These are phyloP conservation scores for Trichoderma atroviride DNA, from an alignment of 2,329 filamentous ascomycete species.

Conservation along the genomic window DNA sequence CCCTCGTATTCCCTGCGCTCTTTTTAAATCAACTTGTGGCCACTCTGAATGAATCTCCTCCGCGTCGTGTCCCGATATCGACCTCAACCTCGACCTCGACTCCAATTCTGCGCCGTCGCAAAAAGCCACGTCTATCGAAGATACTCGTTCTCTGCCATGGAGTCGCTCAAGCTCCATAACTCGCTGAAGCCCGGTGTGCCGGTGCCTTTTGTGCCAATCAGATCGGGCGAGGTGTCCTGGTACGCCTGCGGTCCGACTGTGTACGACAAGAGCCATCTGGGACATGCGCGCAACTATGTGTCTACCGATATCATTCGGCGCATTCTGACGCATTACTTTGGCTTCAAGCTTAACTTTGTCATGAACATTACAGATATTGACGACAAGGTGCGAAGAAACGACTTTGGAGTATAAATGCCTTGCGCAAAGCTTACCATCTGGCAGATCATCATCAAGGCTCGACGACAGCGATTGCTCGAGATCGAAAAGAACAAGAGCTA, in stretches of 20 bases:
- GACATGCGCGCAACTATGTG: constrained; percentile 88
- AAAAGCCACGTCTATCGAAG: constrained; percentile 37
- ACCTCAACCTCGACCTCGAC: constrained; percentile 36
- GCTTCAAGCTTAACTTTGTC: constrained; percentile 80
- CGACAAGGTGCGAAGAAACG: constrained; percentile 58
- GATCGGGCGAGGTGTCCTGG: constrained; percentile 75
- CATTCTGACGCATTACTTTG: constrained; percentile 81
- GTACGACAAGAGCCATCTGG: constrained; percentile 79
- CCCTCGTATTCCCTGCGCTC: constrained; percentile 8
- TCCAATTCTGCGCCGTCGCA: constrained; percentile 36
- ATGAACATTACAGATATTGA: constrained; percentile 93
- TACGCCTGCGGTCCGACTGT: constrained; percentile 89
- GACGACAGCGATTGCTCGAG: constrained; percentile 80
- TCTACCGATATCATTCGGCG: constrained; percentile 85
- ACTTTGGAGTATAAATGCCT: not conserved
- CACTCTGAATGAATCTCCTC: constrained; percentile 43
- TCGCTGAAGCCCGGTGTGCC: constrained; percentile 73
- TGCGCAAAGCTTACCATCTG: not conserved
- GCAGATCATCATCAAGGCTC: constrained; percentile 62
- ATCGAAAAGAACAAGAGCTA: constrained; percentile 73
- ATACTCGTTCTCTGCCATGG: constrained; percentile 49
- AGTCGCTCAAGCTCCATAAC: constrained; percentile 74
- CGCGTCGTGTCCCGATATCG: constrained; percentile 38
- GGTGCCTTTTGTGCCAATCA: constrained; percentile 72
- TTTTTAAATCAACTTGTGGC: constrained; percentile 26